These are phyloP conservation scores for Nissolia schottii DNA, from an alignment of 306 rosid genomes.

Conservation along the genomic window DNA sequence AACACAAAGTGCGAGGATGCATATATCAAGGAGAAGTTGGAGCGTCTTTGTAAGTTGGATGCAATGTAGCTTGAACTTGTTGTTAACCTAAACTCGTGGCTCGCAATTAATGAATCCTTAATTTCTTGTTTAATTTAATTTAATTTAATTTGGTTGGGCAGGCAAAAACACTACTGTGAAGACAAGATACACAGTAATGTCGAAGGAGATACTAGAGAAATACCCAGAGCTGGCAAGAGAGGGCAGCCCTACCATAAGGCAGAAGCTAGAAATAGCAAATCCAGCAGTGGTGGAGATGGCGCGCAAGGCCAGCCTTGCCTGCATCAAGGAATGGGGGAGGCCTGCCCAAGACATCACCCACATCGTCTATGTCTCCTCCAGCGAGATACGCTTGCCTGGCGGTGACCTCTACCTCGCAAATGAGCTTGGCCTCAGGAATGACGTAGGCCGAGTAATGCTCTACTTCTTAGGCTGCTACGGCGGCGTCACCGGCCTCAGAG, in stretches of 20 bases:
- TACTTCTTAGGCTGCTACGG: constrained; percentile 94
- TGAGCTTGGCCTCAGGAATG: constrained; percentile 62
- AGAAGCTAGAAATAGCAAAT: constrained; percentile 81
- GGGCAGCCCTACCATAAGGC: constrained; percentile 78
- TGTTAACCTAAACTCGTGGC: no score
- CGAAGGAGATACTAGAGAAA: constrained; percentile 87
- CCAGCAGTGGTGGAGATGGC: constrained; percentile 94
- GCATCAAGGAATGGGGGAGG: constrained; percentile 93
- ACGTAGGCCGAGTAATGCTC: constrained; percentile 73
- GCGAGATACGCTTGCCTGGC: constrained; percentile 84
- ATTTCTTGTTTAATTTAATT: no score
- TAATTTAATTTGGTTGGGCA: constrained; percentile 27
- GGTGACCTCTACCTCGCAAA: constrained; percentile 85
- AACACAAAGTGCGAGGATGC: constrained; percentile 78
- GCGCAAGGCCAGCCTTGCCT: constrained; percentile 63
- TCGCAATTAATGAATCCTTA: neutral
- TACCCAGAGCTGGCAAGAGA: constrained; percentile 84
- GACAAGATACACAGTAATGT: constrained; percentile 97
- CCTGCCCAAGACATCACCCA: constrained; percentile 72
- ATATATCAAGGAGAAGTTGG: constrained; percentile 74
- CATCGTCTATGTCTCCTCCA: constrained; percentile 80
- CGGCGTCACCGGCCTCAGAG: constrained; percentile 85
- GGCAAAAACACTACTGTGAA: constrained; percentile 96
- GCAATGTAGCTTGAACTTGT: neutral
- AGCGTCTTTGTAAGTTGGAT: constrained; percentile 92